Evolutionary conservation across 345 rosid species (phyloP), one percentile per base, ranked within the genome.

Genomic region (Gossypium arboreum): DNA sequence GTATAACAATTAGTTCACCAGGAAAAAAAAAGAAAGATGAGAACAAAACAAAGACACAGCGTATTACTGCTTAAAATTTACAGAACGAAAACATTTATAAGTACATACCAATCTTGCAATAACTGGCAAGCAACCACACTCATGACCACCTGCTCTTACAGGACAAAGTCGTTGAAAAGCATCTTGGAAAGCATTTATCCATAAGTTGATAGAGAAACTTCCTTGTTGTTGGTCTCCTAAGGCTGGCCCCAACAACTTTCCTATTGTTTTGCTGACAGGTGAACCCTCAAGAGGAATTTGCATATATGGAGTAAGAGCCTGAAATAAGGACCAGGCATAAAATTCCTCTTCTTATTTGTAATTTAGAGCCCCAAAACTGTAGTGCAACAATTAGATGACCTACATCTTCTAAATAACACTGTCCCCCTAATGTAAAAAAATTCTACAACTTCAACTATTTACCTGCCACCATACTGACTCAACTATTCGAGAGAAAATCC

Each of bases 381-480:
- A 64, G 64, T 27, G 20, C n/a, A 29, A 44, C 47, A 56, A 55
- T 57, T 25, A 22, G 41, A 59, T 73, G 29, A 34, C 29, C n/a
- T 7, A 34, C 51, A 34, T 71, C 16, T 41, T 55, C 3, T 39
- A 71, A 55, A 55, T 39, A 48, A 18, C 20, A 24, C 9, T 1
- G 41, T 50, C 73, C 2, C 57, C 51, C 27, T 9, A 12, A 59
- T 27, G 27, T 57, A 57, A 57, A 8, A 47, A 16, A 71, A 2
- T 12, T 55, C 4, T n/a, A 54, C 48, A 52, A 59, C 34, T 29
- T 29, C 68, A 43, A 24, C 61, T 15, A 58, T 74, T 74, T 87
- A 93, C 99, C 99, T 95, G 98, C 98, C 99, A 93, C 99, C 98
- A 93, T 45, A 93, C 87, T 9, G 99, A 93, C 86, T 93, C 97